Evolutionary conservation across 2,329 filamentous ascomycete species (phyloP), one percentile per base, ranked within the genome.

Genomic region (Ilyonectria mors-panacis): DNA sequence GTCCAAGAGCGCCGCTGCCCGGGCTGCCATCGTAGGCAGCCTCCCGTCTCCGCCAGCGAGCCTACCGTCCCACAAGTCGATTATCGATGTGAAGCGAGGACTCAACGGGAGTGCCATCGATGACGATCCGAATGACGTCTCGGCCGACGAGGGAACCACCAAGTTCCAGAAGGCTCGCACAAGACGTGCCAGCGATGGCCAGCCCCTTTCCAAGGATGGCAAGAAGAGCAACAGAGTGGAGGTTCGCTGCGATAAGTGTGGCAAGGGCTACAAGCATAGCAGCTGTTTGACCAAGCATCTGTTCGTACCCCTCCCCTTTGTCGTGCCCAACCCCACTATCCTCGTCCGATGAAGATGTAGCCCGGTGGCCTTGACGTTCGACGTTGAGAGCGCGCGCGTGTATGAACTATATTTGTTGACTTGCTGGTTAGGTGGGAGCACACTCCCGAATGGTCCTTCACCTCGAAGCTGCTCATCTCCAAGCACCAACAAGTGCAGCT

Each of bases 201-300:
- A 95, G 74, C 91, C 93, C 75, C 86, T 95, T 70, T 85, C 87
- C 76, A 97, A 96, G 83, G 91, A 92, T 75, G 93, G 95, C 77
- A 95, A 95, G 85, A 95, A 94, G 84, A 88, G 89, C 82, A 93
- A 90, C 84, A 89, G 91, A 78, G 90, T 91, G 78, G 95, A 98
- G 82, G 90, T 99, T 80, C 94, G 93, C 83, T 99, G 96, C 86
- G 94, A 97, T 81, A 95, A 95, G 84, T 99, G 96, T 87, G 95
- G 95, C 83, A 99, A 99, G 89, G 94, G 94, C 85, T 99, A 99
- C 90, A 99, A 99, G 91, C 96, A 99, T 89, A 97, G 95, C 91
- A 98, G 96, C 87, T 99, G 96, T 91, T 91, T 99, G 87, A 97
- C 94, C 82, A 99, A 98, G 90, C 96, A 99, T 91, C 92, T 98